A percentile compares a stretch with the other conserved stretches of the same genome.
phyloP scores from a whole-genome alignment of 2,329 filamentous ascomycete genomes.

The Diaporthe sp. region DNA sequence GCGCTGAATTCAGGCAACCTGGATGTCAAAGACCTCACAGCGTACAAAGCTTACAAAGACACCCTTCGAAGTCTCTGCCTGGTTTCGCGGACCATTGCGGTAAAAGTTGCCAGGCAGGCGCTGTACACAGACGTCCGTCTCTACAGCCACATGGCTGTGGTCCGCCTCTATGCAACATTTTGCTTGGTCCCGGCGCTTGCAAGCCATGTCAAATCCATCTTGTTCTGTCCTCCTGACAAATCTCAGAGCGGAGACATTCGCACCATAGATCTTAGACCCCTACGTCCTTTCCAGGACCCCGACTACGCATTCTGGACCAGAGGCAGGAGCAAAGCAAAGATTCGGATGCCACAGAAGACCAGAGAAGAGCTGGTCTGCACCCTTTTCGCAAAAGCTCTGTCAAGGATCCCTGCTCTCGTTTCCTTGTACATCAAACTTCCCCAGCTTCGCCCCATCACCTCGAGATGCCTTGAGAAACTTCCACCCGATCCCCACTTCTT shows the following conservation, averaged over 20 bases:
- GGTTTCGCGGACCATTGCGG: neutral
- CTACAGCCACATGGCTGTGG: no score
- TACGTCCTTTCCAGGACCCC: neutral
- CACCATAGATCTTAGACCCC: neutral
- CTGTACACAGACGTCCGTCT: neutral
- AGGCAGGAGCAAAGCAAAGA: neutral
- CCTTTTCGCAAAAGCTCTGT: neutral
- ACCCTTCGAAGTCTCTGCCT: neutral
- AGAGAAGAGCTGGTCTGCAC: neutral
- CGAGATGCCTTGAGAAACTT: neutral
- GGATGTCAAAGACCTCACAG: neutral
- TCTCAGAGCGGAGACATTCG: neutral
- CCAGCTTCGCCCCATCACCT: fast-evolving
- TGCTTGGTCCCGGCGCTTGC: neutral
- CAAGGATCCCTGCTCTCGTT: neutral
- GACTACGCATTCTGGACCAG: neutral
- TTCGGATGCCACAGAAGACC: neutral
- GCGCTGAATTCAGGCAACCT: neutral
- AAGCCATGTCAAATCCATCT: neutral
- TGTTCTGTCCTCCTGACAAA: neutral
- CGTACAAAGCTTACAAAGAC: no score
- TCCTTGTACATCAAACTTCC: neutral
- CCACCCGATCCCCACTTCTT: no score
- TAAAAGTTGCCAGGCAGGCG: neutral
- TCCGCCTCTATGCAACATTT: neutral